phyloP scores from a whole-genome alignment of 192 early-diverging fungal genomes.

The Coemansia sp. region DNA sequence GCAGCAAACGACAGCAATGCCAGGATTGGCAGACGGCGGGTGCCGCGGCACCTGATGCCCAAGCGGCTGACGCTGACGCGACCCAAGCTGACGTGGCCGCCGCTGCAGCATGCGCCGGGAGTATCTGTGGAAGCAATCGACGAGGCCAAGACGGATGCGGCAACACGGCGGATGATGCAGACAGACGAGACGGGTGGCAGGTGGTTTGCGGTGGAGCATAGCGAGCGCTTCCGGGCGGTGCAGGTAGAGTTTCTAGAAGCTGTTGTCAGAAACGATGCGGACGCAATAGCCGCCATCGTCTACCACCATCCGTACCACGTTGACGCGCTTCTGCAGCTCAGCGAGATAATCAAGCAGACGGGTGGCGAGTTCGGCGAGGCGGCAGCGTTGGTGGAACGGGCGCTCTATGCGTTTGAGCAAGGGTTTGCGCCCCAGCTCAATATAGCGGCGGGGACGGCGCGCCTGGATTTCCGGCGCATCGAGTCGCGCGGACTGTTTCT shows the following conservation, averaged over 20 bases:
- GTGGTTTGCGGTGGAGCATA: conserved; percentile 69
- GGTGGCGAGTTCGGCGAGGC: conserved; percentile 79
- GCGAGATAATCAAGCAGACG: conserved; percentile 81
- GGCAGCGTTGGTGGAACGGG: conserved; percentile 83
- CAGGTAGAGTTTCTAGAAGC: conserved; percentile 75
- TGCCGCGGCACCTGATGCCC: conserved; percentile 1
- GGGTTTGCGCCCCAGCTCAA: conserved; percentile 80
- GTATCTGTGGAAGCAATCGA: conserved; percentile 51
- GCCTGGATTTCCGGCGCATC: conserved; percentile 69
- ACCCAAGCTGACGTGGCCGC: conserved; percentile 75
- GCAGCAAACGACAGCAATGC: neutral
- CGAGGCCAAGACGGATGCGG: conserved; percentile 54
- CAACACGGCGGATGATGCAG: conserved; percentile 36
- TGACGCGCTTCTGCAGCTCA: conserved; percentile 78
- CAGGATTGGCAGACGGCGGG: conserved; percentile 5
- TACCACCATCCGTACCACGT: conserved; percentile 87
- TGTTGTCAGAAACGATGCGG: conserved; percentile 73
- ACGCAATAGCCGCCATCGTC: conserved; percentile 66
- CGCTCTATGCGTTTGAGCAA: conserved; percentile 84
- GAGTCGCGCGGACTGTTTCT: conserved; percentile 85
- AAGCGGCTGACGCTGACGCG: conserved; percentile 63
- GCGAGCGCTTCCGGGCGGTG: conserved; percentile 68
- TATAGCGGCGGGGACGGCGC: conserved; percentile 59
- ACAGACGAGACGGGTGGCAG: conserved; percentile 23
- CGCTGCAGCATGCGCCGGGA: conserved; percentile 48